Base-by-base conservation (phyloP, 257 asterid species). In the Thymus quinquecostatus region DNA sequence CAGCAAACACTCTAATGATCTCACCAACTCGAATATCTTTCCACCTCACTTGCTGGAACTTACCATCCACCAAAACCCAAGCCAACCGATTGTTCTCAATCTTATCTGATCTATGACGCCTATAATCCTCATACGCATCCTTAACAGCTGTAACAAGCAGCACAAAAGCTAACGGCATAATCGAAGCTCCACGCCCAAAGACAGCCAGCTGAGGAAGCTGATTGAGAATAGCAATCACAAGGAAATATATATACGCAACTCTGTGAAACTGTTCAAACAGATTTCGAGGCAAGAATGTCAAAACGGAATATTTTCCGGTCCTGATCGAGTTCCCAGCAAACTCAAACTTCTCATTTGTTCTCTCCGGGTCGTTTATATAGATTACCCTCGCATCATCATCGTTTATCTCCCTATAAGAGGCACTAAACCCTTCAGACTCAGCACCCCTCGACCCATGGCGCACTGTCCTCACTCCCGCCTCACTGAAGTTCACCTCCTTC, bases 141-240 rank as follows among this genome's bases (percentile, higher is more conserved):
- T 95, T 95, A 64, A 95, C 73, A 9, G 99, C 98, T 11, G 98
- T 89, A 65, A 95, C 98, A 8, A 87, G 75, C 67, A 95, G 81
- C 57, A 95, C 99, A 65, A 88, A 79, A 8, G 97, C 96, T 72
- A 95, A 83, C 1, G 99, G 99, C 82, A 92, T 29, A 70, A 92
- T 68, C 1, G 99, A 95, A 86, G 96, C 97, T 38, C 71, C 91
- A 54, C 99, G 82, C 7, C 99, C 99, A 44, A 95, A 95, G 30
- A 95, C 99, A 74, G 99, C 99, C 67, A 95, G 80, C 88, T 88
- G 96, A 11, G 99, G 99, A 33, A 95, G 89, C 86, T 95, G 99
- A 79, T 95, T 95, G 77, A 95, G 96, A 70, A 92, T 54, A 9
- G 98, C 99, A 81, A 95, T 95, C 54, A 79, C 97, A 36, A 95